Percentiles rank a stretch among this genome's conserved stretches.
These are phyloP conservation scores for Myxozyma mucilagina DNA, from an alignment of 805 yeast species.

Conservation along the genomic window DNA sequence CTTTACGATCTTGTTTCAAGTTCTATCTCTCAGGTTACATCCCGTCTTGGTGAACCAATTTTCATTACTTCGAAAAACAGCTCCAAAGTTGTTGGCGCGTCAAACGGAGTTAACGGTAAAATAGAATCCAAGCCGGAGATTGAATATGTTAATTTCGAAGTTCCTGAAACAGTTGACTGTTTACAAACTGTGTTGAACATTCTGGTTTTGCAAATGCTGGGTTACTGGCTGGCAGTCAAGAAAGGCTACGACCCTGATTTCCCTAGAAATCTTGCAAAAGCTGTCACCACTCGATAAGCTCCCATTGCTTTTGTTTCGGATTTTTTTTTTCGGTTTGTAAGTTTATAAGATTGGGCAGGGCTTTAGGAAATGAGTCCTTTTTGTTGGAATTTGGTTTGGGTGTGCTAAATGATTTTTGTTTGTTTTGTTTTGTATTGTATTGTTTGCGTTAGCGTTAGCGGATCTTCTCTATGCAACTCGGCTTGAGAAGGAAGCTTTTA, in stretches of 20 bases:
- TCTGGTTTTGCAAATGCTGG: slow-evolving; percentile 90
- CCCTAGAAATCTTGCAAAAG: slow-evolving; percentile 97
- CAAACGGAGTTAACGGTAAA: slow-evolving; percentile 18
- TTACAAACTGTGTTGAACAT: slow-evolving; percentile 94
- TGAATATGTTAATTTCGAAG: slow-evolving; percentile 61
- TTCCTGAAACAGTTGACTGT: slow-evolving; percentile 95
- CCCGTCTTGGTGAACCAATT: slow-evolving; percentile 96
- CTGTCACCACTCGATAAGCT: slow-evolving; percentile 87
- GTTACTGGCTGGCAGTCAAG: slow-evolving; percentile 94
- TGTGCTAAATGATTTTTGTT: too few species aligned
- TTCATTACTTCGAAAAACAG: slow-evolving; percentile 85
- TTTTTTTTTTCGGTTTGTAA: neutral
- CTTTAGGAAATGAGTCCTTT: too few species aligned
- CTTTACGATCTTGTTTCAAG: slow-evolving; percentile 93
- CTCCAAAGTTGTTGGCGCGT: slow-evolving; percentile 43
- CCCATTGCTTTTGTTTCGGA: neutral
- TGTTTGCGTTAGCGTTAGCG: too few species aligned
- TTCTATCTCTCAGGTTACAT: slow-evolving; percentile 93
- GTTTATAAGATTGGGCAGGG: neutral
- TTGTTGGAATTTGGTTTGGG: too few species aligned
- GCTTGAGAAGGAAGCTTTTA: too few species aligned
- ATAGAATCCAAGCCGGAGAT: neutral
- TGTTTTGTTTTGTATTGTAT: too few species aligned
- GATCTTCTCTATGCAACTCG: too few species aligned
- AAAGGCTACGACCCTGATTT: slow-evolving; percentile 97